These are phyloP conservation scores for Rhizomucor miehei DNA, from an alignment of 371 early-diverging fungal genomes.

Conservation along the genomic window DNA sequence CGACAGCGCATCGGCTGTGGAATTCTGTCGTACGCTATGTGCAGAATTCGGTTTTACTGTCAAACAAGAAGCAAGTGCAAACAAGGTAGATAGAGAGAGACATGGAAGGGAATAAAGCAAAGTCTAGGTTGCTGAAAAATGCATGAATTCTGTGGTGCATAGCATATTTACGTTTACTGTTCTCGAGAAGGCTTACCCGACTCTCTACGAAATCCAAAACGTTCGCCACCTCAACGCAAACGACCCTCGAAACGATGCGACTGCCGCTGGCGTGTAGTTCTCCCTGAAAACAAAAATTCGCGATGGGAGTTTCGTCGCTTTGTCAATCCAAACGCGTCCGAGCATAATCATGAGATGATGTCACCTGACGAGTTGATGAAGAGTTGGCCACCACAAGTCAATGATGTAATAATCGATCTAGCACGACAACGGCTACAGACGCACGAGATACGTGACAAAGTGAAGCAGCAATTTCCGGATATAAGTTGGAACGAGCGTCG, in stretches of 20 bases:
- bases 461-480: slow-evolving; percentile 52
- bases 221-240: slow-evolving; percentile 44
- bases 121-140: too few species aligned
- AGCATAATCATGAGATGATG: slow-evolving; percentile 57
- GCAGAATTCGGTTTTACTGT: slow-evolving; percentile 37
- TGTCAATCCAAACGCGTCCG: slow-evolving; percentile 54
- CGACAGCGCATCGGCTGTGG: slow-evolving; percentile 32
- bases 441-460: slow-evolving; percentile 50
- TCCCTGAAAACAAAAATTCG: slow-evolving; percentile 46
- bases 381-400: slow-evolving; percentile 54
- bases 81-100: background rate
- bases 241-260: slow-evolving; percentile 54
- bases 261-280: slow-evolving; percentile 58
- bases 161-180: slow-evolving; percentile 62
- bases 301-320: slow-evolving; percentile 61
- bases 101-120: too few species aligned
- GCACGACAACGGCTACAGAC: slow-evolving; percentile 50
- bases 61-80: slow-evolving; percentile 28
- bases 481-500: slow-evolving; percentile 64
- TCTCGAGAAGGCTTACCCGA: slow-evolving; percentile 57
- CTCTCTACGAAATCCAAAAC: slow-evolving; percentile 43
- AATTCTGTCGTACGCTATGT: slow-evolving; percentile 33
- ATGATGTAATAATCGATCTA: slow-evolving; percentile 49
- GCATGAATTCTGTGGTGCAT: too few species aligned
- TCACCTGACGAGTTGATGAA: slow-evolving; percentile 55